Percentiles rank a stretch among this genome's conserved stretches.
Evolutionary conservation across 164 flowering plant genomes (phyloP).

Genomic region (Chloranthus sessilifolius): DNA sequence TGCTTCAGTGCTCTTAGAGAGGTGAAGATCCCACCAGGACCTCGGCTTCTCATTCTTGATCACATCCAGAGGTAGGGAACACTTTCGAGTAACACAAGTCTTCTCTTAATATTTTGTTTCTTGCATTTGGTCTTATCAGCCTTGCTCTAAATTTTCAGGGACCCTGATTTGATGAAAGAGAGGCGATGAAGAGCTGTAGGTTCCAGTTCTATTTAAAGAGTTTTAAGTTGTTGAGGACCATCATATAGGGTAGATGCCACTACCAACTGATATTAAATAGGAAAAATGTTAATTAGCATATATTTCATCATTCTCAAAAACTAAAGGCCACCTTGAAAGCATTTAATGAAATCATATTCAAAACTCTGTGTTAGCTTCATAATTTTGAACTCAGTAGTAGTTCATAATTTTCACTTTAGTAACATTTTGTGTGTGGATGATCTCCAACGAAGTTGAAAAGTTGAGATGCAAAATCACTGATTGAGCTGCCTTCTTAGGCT

Average conservation of each 20-base stretch:
- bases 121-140: slow-evolving; percentile 1
- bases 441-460: no score
- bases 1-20: slow-evolving; percentile 86
- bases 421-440: no score
- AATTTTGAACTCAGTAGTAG: no score
- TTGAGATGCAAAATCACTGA: no score
- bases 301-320: no score
- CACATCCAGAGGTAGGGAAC: slow-evolving; percentile 59
- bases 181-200: slow-evolving; percentile 16
- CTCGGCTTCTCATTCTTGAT: slow-evolving; percentile 88
- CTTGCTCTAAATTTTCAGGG: slow-evolving; percentile 30
- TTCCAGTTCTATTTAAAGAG: not conserved
- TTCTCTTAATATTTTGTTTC: not conserved
- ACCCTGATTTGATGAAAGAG: slow-evolving; percentile 40
- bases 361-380: no score
- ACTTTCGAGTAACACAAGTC: not conserved
- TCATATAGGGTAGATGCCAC: not conserved
- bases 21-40: slow-evolving; percentile 91
- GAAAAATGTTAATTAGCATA: no score
- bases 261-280: no score
- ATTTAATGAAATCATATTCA: no score
- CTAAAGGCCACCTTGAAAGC: no score
- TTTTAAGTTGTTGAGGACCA: not conserved
- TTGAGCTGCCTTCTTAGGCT: no score
- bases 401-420: no score